phyloP scores from a whole-genome alignment of 2,329 filamentous ascomycete genomes.

The Claviceps capensis region DNA sequence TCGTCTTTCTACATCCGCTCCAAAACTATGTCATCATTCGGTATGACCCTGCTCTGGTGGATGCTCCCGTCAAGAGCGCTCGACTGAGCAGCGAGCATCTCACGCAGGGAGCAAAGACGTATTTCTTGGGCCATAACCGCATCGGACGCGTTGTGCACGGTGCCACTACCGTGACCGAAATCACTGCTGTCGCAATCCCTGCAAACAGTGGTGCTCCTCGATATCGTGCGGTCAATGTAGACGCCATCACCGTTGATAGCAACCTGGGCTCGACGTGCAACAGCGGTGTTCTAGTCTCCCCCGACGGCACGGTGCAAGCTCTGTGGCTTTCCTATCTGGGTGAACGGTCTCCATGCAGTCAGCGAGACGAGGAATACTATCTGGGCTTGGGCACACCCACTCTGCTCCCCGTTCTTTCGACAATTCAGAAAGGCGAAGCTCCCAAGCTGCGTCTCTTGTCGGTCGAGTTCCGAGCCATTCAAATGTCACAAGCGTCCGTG shows the following conservation, averaged over 20 bases:
- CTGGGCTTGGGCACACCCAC: slow-evolving; percentile 82
- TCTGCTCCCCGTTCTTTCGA: slow-evolving; percentile 72
- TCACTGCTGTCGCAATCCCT: slow-evolving; percentile 92
- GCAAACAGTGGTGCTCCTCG: slow-evolving; percentile 83
- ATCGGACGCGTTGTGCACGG: slow-evolving; percentile 88
- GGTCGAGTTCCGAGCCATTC: slow-evolving; percentile 86
- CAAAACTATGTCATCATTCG: slow-evolving; percentile 95
- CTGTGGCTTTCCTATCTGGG: slow-evolving; percentile 95
- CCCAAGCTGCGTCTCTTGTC: slow-evolving; percentile 83
- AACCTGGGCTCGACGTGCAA: slow-evolving; percentile 83
- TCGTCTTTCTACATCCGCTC: slow-evolving; percentile 88
- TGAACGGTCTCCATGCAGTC: slow-evolving; percentile 63
- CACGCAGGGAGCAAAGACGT: slow-evolving; percentile 84
- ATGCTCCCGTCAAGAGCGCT: slow-evolving; percentile 83
- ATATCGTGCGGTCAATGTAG: slow-evolving; percentile 89
- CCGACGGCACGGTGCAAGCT: slow-evolving; percentile 86
- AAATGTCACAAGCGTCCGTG: slow-evolving; percentile 91
- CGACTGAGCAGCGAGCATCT: slow-evolving; percentile 69
- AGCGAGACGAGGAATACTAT: slow-evolving; percentile 92
- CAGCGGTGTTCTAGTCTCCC: slow-evolving; percentile 78
- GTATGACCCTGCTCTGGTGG: slow-evolving; percentile 87
- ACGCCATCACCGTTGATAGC: slow-evolving; percentile 94
- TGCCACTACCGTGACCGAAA: slow-evolving; percentile 89
- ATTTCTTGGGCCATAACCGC: slow-evolving; percentile 97
- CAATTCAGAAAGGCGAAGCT: slow-evolving; percentile 66